These are phyloP conservation scores for Boletus rufocinnamomeus DNA, from an alignment of 768 basidiomycete genomes.

Conservation along the genomic window DNA sequence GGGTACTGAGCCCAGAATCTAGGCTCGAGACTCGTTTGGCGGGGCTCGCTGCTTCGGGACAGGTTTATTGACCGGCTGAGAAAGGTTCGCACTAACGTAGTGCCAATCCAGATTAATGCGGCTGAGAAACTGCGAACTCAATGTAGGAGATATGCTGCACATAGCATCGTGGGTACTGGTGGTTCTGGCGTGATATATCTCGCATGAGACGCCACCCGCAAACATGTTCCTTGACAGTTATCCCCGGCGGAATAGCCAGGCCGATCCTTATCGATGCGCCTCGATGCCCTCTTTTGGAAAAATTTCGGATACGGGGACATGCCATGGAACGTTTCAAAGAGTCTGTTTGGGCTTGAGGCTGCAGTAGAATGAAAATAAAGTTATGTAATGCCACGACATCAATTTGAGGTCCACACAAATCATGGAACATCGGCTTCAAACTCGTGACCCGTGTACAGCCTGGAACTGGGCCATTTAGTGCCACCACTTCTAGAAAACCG, in stretches of 20 bases:
- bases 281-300: slow-evolving; percentile 24
- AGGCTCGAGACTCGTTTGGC: slow-evolving; percentile 23
- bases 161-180: slow-evolving; percentile 26
- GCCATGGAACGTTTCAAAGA: neutral
- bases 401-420: too few relatives aligned
- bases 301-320: slow-evolving; percentile 18
- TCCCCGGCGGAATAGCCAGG: slow-evolving; percentile 11
- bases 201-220: slow-evolving; percentile 17
- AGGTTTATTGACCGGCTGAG: slow-evolving; percentile 15
- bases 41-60: slow-evolving; percentile 13
- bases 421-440: too few relatives aligned
- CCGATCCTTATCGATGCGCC: slow-evolving; percentile 36
- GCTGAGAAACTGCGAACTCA: slow-evolving; percentile 22
- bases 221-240: slow-evolving; percentile 13
- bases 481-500: too few relatives aligned
- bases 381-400: slow-evolving; percentile 11
- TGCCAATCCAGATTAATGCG: slow-evolving; percentile 28
- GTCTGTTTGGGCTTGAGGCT: slow-evolving; percentile 3
- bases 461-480: too few relatives aligned
- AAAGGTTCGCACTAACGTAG: slow-evolving; percentile 25
- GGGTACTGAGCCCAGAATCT: slow-evolving; percentile 25
- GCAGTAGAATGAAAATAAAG: slow-evolving; percentile 18
- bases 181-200: slow-evolving; percentile 22
- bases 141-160: slow-evolving; percentile 12
- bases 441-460: too few relatives aligned